phyloP scores from a whole-genome alignment of 1,139 yeast genomes.

The Blastobotrys proliferans region DNA sequence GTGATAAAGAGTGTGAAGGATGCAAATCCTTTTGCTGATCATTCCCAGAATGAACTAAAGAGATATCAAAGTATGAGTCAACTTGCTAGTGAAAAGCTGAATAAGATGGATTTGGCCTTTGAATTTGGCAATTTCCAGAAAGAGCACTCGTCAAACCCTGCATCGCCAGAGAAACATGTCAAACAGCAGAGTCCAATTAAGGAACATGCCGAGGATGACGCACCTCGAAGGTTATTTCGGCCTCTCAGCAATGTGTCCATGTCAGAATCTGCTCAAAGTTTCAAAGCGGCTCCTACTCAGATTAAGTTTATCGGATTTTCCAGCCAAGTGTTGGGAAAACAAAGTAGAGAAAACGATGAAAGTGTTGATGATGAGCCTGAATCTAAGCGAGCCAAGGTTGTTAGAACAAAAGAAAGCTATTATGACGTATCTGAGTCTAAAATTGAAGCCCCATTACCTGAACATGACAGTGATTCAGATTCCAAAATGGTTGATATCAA shows the following conservation, averaged over 20 bases:
- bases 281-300: slow-evolving; percentile 4
- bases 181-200: background rate
- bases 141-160: background rate
- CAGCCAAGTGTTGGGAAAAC: slow-evolving; percentile 7
- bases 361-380: slow-evolving; percentile 1
- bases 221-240: slow-evolving; percentile 2
- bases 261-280: background rate
- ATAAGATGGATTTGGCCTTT: slow-evolving; percentile 16
- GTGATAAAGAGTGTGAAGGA: slow-evolving; percentile 14
- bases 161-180: background rate
- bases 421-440: background rate
- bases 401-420: background rate
- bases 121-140: slow-evolving; percentile 15
- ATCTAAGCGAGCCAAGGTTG: background rate
- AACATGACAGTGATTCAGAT: background rate
- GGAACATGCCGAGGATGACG: background rate
- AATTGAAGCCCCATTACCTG: background rate
- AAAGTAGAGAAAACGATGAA: background rate
- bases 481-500: background rate
- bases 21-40: slow-evolving; percentile 18
- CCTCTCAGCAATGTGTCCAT: background rate
- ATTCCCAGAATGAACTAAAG: slow-evolving; percentile 6
- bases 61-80: slow-evolving; percentile 17
- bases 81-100: slow-evolving; percentile 11
- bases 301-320: slow-evolving; percentile 15